A percentile compares a stretch with the other conserved stretches of the same genome.
phyloP scores from a whole-genome alignment of 345 rosid species.

The Acer saccharum region DNA sequence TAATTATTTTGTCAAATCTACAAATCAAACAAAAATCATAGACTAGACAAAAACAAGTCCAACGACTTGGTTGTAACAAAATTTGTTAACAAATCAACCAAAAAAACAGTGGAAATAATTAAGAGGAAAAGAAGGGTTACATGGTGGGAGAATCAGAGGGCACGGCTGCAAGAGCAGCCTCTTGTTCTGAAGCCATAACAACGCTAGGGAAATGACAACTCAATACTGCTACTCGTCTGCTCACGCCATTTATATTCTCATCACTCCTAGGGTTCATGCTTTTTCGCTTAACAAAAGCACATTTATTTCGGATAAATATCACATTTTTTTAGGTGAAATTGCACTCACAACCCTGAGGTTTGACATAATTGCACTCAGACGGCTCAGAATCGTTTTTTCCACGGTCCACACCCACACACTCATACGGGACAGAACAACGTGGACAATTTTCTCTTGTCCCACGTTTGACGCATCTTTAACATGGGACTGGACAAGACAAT shows the following conservation, averaged over 20 bases:
- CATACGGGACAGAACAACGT: too few relatives aligned
- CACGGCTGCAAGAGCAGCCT: slow-evolving; percentile 73
- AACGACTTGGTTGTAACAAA: too few relatives aligned
- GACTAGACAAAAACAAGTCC: background rate
- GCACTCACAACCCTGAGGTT: too few relatives aligned
- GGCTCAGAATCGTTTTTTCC: too few relatives aligned
- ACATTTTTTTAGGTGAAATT: too few relatives aligned
- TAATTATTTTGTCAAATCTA: slow-evolving; percentile 95
- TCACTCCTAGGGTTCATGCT: background rate
- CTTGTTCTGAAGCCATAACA: slow-evolving; percentile 90
- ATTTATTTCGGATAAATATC: too few relatives aligned
- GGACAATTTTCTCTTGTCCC: too few relatives aligned
- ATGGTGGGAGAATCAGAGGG: slow-evolving; percentile 85
- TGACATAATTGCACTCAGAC: too few relatives aligned
- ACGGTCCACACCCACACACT: too few relatives aligned
- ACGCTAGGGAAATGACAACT: slow-evolving; percentile 33
- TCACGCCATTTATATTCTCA: background rate
- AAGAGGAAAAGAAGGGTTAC: slow-evolving; percentile 31
- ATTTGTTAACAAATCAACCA: background rate
- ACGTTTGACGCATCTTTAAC: too few relatives aligned
- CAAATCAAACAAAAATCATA: slow-evolving; percentile 12
- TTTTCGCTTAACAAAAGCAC: too few relatives aligned
- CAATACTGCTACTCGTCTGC: slow-evolving; percentile 26
- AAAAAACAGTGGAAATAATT: background rate
- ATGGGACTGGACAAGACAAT: too few relatives aligned